Base-by-base conservation (phyloP, 1,284 basidiomycete genomes). In the Coriolopsis trogii region DNA sequence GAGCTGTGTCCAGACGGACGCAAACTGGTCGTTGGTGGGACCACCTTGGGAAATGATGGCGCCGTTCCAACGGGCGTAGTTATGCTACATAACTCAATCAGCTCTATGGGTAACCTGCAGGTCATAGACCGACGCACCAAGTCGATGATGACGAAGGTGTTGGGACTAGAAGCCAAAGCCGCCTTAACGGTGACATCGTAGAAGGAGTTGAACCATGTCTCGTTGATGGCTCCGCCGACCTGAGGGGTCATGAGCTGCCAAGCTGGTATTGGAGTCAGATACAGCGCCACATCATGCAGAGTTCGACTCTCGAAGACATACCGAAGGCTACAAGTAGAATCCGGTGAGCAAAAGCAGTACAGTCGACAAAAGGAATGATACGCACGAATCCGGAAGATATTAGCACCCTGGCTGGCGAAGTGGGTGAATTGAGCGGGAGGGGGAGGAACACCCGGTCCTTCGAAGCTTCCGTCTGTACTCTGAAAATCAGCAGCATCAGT, bases 161-260 rank as follows among this genome's bases (percentile, higher is more conserved):
- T 59, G 8, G 67, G 49, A 12, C 74, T 73, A 2, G 76, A 70
- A 16, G 63, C 64, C 31, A 82, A 67, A 20, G 74, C 75, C n/a
- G 75, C 69, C 59, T 81, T 74, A 23, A 84, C 81, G 29, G 73
- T 75, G 3, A 62, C 56, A 58, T 80, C 77, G 59, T 79, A 82
- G 28, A 66, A 63, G 1, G 68, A 53, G 46, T 47, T 51, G 63
- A 82, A 76, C 70, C 75, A 81, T 25, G 58, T 68, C 16, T 68
- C 59, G 62, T 76, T 68, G 60, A 83, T 75, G 25, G 70, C 67
- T 10, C 76, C 76, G 41, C 77, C 78, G 18, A 81, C 56, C 18
- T 70, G 71, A 23, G 76, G 76, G 7, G 76, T 78, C 71, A 81
- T 76, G 53, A 79, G 67, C 61, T 81, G 79, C 81, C 81, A 79